Conservation (phyloP, 441 rosid genomes). For the Erysimum cheiri region DNA sequence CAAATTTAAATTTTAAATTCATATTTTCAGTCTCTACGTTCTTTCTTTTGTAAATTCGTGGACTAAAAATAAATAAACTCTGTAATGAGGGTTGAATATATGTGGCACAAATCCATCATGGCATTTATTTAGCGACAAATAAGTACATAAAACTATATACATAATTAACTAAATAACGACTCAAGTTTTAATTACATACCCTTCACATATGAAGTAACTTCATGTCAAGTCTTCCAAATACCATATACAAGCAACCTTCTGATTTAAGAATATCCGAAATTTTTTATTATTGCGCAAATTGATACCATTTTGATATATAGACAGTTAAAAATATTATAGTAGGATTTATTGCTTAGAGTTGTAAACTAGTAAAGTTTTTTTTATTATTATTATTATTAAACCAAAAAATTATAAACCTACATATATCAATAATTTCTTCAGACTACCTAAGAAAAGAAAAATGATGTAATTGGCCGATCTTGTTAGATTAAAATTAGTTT, state of each 20-base stretch:
- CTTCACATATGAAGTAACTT: neutral
- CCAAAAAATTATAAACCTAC: neutral
- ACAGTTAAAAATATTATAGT: too few species aligned
- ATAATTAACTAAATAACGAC: neutral
- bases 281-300: too few species aligned
- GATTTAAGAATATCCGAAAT: too few species aligned
- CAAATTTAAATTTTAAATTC: constrained; percentile 2
- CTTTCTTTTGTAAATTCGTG: neutral
- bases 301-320: too few species aligned
- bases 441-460: too few species aligned
- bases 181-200: neutral
- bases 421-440: neutral
- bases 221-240: neutral
- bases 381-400: neutral
- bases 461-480: too few species aligned
- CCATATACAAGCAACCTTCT: neutral
- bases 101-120: constrained; percentile 1
- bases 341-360: too few species aligned
- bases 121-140: neutral
- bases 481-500: neutral
- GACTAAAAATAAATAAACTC: neutral
- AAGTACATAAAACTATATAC: neutral
- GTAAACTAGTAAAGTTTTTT: too few species aligned
- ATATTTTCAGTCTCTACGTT: neutral
- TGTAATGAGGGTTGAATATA: neutral